Base-by-base conservation (phyloP, 2,329 filamentous ascomycete species). In the Pezicula radicicola region DNA sequence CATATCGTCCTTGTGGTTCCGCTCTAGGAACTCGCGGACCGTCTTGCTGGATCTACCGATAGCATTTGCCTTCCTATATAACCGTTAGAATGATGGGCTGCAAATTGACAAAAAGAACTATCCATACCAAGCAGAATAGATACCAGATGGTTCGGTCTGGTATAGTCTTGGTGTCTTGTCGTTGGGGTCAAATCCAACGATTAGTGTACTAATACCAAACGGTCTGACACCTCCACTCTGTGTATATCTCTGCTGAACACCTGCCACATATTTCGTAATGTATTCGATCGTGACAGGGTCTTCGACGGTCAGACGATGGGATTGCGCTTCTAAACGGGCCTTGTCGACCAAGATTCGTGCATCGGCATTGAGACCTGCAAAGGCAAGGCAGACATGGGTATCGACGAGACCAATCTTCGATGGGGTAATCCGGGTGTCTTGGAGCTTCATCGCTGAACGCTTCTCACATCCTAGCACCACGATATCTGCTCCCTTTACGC, bases 1-100 rank as follows among this genome's bases (percentile, higher is more conserved):
- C 92, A 99, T 96, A 57, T 90, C 89, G 66, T 95, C 91, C 79
- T 96, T 96, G 82, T 99, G 96, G 77, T 99, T 97, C 70, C 95
- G 87, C 76, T 99, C 94, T 61, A 99, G 84, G 75, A 99, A 99
- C 71, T 99, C 94, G 66, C 94, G 89, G 52, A 99, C 94, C 9
- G 94, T 99, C 83, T 99, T 99, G 83, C 91, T 96, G 49, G 93
- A 97, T 67, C 94, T 88, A 53, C 94, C 94, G 67, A 99, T 99
- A 52, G 94, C 94, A 69, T 99, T 99, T 65, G 94, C 95, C 81
- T 99, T 97, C 94, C 94, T 97, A 61, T 58, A 49, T 28, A 51
- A 9, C 15, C 48, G 46, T 66, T 46, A 63, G 56, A 25, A 39
- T 36, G 21, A 15, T 16, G n/a, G 3, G n/a, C 27, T 6, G 15